A percentile compares a stretch with the other conserved stretches of the same genome.
Conservation (phyloP, 139 green algal genomes). For the Nannochloris sp. region DNA sequence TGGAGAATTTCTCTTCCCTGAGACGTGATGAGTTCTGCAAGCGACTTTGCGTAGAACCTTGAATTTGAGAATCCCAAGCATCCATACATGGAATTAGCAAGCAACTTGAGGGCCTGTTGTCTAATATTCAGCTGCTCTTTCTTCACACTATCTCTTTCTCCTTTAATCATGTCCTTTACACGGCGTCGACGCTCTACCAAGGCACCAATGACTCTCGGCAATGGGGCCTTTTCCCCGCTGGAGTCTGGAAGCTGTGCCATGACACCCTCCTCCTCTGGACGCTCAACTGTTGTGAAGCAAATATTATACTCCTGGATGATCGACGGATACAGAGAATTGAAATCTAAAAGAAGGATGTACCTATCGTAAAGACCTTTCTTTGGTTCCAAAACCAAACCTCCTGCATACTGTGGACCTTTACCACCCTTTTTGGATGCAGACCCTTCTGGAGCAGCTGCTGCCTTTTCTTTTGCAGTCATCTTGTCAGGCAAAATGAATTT, state of each 20-base stretch:
- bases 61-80: constrained; percentile 89
- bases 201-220: constrained; percentile 44
- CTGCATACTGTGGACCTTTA: constrained; percentile 61
- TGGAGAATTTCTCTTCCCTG: constrained; percentile 90
- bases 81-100: constrained; percentile 97
- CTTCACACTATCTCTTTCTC: constrained; percentile 55
- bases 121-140: constrained; percentile 59
- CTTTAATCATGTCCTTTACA: constrained; percentile 75
- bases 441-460: constrained; percentile 11
- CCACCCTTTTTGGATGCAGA: constrained; percentile 10
- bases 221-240: constrained; percentile 41
- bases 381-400: constrained; percentile 95
- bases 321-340: constrained; percentile 98
- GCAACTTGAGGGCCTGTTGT: constrained; percentile 90
- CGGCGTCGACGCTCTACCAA: constrained; percentile 68
- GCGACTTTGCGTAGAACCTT: constrained; percentile 86
- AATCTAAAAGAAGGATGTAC: constrained; percentile 94
- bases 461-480: constrained; percentile 45
- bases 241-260: constrained; percentile 24
- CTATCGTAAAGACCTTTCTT: constrained; percentile 98
- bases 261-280: constrained; percentile 31
- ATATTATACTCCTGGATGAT: constrained; percentile 99
- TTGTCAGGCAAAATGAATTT: constrained; percentile 98
- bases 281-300: constrained; percentile 95
- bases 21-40: constrained; percentile 91